A percentile compares a stretch with the other conserved stretches of the same genome.
Conservation (phyloP, 2,329 filamentous ascomycete genomes). For the Dactylellina leptospora region DNA sequence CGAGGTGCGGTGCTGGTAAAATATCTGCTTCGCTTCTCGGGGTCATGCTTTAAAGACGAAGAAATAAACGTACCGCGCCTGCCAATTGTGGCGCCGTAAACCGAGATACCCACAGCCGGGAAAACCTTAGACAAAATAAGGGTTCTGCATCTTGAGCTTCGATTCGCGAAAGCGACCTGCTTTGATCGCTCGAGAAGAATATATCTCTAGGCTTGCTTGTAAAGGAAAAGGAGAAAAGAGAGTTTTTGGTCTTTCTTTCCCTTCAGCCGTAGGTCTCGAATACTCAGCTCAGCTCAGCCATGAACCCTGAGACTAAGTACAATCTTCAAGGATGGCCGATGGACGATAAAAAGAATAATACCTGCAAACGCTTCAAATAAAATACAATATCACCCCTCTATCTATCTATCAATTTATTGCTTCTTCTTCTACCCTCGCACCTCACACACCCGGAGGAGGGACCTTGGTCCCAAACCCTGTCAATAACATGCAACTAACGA, state of each 20-base stretch:
- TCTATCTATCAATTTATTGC: not conserved
- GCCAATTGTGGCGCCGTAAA: no score
- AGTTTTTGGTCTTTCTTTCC: no score
- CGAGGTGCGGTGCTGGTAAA: no score
- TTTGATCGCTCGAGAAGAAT: no score
- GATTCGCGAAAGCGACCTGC: no score
- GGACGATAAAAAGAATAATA: constrained; percentile 13
- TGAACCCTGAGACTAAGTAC: constrained; percentile 14
- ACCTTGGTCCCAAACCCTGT: constrained; percentile 37
- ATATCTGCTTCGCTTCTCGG: no score
- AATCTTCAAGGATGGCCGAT: not conserved
- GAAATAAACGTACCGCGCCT: not conserved
- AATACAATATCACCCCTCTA: not conserved
- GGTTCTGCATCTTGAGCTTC: no score
- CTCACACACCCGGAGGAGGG: no score
- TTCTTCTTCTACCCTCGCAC: constrained; percentile 12
- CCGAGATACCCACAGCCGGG: no score
- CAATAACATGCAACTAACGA: constrained; percentile 25
- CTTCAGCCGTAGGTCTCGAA: not conserved
- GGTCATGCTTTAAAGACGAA: not conserved
- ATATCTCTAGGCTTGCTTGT: no score
- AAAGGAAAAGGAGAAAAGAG: not conserved
- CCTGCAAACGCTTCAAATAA: constrained; percentile 6
- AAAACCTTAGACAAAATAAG: no score
- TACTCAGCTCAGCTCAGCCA: constrained; percentile 9